Conservation (phyloP, 2,329 filamentous ascomycete genomes). For the Ophiognomonia clavigignenti-juglandacearum region DNA sequence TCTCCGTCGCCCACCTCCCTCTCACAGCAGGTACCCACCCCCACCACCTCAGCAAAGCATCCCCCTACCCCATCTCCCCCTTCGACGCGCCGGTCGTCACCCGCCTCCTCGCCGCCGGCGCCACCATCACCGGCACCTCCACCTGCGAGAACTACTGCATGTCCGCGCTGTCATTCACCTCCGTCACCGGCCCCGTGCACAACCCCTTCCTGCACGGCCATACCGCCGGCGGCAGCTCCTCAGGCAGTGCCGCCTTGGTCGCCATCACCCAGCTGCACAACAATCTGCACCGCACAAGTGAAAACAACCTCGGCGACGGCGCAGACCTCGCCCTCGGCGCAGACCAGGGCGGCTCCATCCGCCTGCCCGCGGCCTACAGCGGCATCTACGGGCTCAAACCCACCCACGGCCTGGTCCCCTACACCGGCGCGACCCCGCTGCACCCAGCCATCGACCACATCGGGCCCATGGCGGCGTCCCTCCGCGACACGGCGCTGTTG, state of each 20-base stretch:
- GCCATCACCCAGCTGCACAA: constrained; percentile 16
- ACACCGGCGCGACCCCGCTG: constrained; percentile 39
- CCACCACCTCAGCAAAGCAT: constrained; percentile 13
- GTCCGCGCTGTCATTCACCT: constrained; percentile 18
- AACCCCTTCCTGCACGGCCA: constrained; percentile 18
- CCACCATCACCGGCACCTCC: constrained; percentile 15
- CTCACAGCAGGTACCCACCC: constrained; percentile 17
- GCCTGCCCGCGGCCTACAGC: constrained; percentile 33
- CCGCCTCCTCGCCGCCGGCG: constrained; percentile 16
- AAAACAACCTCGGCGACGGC: constrained; percentile 20
- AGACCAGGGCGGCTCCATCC: constrained; percentile 34
- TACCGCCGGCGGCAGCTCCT: constrained; percentile 23
- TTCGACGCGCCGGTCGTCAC: constrained; percentile 17
- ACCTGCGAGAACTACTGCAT: constrained; percentile 20
- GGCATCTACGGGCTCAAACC: constrained; percentile 42
- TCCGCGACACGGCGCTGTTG: constrained; percentile 37
- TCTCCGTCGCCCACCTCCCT: constrained; percentile 18
- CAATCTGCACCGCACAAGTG: background rate
- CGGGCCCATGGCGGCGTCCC: constrained; percentile 37
- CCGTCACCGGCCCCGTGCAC: constrained; percentile 17
- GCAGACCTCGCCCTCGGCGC: constrained; percentile 32
- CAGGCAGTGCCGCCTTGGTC: constrained; percentile 28
- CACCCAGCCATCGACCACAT: constrained; percentile 39
- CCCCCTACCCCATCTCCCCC: constrained; percentile 14
- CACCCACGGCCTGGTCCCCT: constrained; percentile 44